Percentiles rank a stretch among this genome's conserved stretches.
Evolutionary conservation across 2,329 filamentous ascomycete species (phyloP).

Genomic region (Fusarium hainanense): DNA sequence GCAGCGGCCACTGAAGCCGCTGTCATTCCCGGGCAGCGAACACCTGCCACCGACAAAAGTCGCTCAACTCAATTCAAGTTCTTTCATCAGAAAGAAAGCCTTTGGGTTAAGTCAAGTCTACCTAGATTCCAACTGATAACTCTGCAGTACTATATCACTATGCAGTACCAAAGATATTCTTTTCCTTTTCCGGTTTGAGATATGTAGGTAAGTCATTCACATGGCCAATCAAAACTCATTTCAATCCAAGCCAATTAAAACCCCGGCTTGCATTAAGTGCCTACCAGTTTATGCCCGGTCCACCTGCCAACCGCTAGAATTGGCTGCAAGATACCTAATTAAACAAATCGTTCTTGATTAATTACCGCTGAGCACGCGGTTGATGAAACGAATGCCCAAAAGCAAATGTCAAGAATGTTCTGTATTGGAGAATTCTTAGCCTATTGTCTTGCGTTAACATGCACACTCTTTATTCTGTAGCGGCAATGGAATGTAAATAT

Average conservation of each 20-base stretch:
- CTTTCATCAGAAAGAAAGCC: too few species aligned
- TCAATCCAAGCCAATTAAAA: background rate
- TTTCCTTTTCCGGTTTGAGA: background rate
- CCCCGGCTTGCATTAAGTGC: background rate
- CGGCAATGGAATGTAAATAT: conserved; percentile 4
- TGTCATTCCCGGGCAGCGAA: background rate
- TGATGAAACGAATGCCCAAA: conserved; percentile 3
- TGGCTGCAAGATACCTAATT: background rate
- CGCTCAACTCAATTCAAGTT: background rate
- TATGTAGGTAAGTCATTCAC: background rate
- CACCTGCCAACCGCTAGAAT: conserved; percentile 40
- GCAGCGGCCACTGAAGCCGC: background rate
- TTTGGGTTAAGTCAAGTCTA: too few species aligned
- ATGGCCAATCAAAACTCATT: background rate
- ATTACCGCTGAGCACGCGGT: background rate
- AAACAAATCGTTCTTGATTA: background rate
- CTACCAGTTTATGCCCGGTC: conserved; percentile 12
- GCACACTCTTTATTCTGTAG: conserved; percentile 4
- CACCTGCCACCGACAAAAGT: background rate
- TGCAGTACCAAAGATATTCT: background rate
- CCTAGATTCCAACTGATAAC: too few species aligned
- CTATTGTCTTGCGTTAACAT: background rate
- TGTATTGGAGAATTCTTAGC: background rate
- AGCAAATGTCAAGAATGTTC: conserved; percentile 10
- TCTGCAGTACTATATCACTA: background rate